These are phyloP conservation scores for Nemania sp. DNA, from an alignment of 2,329 filamentous ascomycete genomes.

Conservation along the genomic window DNA sequence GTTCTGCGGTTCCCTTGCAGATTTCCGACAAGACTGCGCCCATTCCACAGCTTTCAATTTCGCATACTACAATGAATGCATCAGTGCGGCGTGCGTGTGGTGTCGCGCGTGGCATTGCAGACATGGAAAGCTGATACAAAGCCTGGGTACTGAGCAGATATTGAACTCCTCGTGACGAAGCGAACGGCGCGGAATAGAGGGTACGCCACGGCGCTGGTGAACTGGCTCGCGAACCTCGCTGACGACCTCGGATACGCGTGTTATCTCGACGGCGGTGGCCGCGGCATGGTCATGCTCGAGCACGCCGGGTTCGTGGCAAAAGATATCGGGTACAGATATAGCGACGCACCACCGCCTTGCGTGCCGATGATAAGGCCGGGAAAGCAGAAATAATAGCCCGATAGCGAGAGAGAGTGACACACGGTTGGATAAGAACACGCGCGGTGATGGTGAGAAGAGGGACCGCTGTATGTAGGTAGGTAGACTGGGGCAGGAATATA, in stretches of 20 bases:
- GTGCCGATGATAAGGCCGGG: conserved; percentile 32
- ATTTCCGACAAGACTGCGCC: not conserved
- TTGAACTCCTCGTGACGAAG: conserved; percentile 34
- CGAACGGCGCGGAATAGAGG: conserved; percentile 25
- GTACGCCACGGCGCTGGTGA: conserved; percentile 30
- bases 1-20: not conserved
- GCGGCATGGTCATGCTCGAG: conserved; percentile 32
- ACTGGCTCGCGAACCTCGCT: conserved; percentile 29
- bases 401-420: no score
- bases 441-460: not conserved
- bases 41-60: not conserved
- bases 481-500: conserved; percentile 13
- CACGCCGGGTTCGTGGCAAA: conserved; percentile 30
- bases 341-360: conserved; percentile 30
- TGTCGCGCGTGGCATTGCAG: no score
- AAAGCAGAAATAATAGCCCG: not conserved
- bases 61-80: not conserved
- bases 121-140: conserved; percentile 2
- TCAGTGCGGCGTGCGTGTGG: no score
- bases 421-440: no score
- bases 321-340: conserved; percentile 30
- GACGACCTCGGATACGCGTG: conserved; percentile 30
- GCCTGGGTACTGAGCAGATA: conserved; percentile 19
- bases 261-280: conserved; percentile 34
- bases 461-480: not conserved